These are phyloP conservation scores for Papiliotrema fonsecae DNA, from an alignment of 1,284 basidiomycete species.

Conservation along the genomic window DNA sequence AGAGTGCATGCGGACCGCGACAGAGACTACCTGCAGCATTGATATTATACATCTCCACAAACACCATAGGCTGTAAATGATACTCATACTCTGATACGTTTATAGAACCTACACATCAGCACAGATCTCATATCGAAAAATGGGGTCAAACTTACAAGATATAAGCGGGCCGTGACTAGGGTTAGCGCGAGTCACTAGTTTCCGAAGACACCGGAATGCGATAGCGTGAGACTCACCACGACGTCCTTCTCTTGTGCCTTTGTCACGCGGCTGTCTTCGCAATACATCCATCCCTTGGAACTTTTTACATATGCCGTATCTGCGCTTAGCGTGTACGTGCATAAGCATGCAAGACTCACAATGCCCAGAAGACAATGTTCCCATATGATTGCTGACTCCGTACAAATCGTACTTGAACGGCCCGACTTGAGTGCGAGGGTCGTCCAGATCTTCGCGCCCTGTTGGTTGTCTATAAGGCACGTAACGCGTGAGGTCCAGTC, in stretches of 20 bases:
- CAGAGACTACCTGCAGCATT: no score
- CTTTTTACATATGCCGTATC: conserved; percentile 77
- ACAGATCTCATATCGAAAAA: not conserved
- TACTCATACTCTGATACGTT: conserved; percentile 31
- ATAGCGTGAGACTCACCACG: conserved; percentile 59
- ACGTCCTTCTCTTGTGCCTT: conserved; percentile 68
- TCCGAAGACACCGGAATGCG: not conserved
- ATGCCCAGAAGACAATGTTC: conserved; percentile 83
- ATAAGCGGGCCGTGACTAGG: conserved; percentile 75
- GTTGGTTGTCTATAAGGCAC: conserved; percentile 76
- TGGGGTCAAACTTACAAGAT: conserved; percentile 58
- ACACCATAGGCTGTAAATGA: no score
- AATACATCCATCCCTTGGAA: conserved; percentile 77
- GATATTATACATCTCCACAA: no score
- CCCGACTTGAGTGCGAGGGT: conserved; percentile 72
- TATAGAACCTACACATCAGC: conserved; percentile 37
- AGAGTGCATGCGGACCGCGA: no score
- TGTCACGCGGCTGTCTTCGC: conserved; percentile 76
- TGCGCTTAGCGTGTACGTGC: conserved; percentile 35
- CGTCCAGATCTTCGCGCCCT: conserved; percentile 54
- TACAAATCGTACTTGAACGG: conserved; percentile 86
- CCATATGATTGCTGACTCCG: conserved; percentile 86
- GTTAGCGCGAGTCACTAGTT: not conserved
- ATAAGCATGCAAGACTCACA: conserved; percentile 58
- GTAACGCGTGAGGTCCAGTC: conserved; percentile 83